Base-by-base conservation (phyloP, 768 basidiomycete species). In the Sarcomyxa edulis region DNA sequence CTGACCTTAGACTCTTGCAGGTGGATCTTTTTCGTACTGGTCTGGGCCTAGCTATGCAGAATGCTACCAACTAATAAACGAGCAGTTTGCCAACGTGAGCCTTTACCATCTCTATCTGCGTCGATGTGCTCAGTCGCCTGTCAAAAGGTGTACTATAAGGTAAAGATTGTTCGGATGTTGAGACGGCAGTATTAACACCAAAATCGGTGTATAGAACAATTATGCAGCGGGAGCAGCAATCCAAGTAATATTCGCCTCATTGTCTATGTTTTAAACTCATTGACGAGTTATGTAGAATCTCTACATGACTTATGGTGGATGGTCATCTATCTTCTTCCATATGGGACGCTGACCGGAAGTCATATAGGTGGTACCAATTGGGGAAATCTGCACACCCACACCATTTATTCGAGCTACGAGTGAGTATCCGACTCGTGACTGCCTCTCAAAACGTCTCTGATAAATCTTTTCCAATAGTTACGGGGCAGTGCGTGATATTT, bases 371-470 rank as follows among this genome's bases (percentile, higher is more conserved):
- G 62, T 0, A 64, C 62, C 7, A 64, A 64, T 33, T 64, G 62
- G 62, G 62, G 62, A 4, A 64, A 64, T 37, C 48, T 64, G 53
- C 58, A 60, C 34, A 60, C 56, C 3, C 58, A 60, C 21, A 58
- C 62, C 0, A 64, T 64, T 11, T 64, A 62, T 46, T 64, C 62
- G 0, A 64, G 62, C 40, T 64, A 64, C 37, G 62, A 64, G 62
- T 64, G 35, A 50, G 59, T 43, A 9, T 15, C 35, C 6, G 20
- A 5, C 5, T 19, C 1, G 1, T 25, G 16, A 2, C 1, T 35
- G 19, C 3, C 18, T 23, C 25, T 29, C 10, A 37, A n/a, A n/a
- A 29, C 14, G n/a, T 20, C 16, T 14, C 14, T 31, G 19, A 39
- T 14, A 8, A 15, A 14, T 38, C 3, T 3, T 7, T 35, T 15